Evolutionary conservation across 2,329 filamentous ascomycete genomes (phyloP), one percentile per base, ranked within the genome.

Genomic region (Nannizziopsis arthrosporioides): DNA sequence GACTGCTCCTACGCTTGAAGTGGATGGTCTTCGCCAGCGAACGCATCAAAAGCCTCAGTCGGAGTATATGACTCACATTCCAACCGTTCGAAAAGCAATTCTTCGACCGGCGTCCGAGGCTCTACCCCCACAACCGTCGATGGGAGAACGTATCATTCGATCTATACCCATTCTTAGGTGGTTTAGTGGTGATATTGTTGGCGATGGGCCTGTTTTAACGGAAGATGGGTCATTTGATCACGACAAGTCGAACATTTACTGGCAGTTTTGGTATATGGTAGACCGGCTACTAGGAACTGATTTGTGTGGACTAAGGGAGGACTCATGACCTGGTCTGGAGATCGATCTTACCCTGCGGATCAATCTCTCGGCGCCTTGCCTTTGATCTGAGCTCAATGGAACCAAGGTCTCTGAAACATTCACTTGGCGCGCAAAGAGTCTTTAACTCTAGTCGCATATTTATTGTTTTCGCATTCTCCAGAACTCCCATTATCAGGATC

Each of bases 101-200:
- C 73, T 88, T 36, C 74, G 83, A 32, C 80, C 83, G 1, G 76
- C 82, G 41, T 77, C 83, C 52, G 78, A 84, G 64, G 84, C 84
- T 7, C 72, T 87, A 22, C 75, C 82, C 11, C 83, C 82, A 2
- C 80, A 83, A 56, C 78, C 78, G 42, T 81, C 80, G 2, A 72
- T 78, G 48, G 68, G 75, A 32, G 80, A 85, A 63, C 75, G 79
- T 44, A 61, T 85, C 15, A 65, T 84, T 47, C 75, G 76, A 54
- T 76, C 75, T 47, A 77, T 87, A 36, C 84, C 84, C 2, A 73
- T 87, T 52, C 67, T 87, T 52, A 77, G 76, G 56, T 87, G 82
- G 79, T 82, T 88, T 60, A 80, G 78, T 40, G 80, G 65, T 22
- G 68, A 69, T 47, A 68, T 72, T 35, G 69, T 72, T 14, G 69